Conservation (phyloP, 2,329 filamentous ascomycete genomes). For the Xylariales sp. region DNA sequence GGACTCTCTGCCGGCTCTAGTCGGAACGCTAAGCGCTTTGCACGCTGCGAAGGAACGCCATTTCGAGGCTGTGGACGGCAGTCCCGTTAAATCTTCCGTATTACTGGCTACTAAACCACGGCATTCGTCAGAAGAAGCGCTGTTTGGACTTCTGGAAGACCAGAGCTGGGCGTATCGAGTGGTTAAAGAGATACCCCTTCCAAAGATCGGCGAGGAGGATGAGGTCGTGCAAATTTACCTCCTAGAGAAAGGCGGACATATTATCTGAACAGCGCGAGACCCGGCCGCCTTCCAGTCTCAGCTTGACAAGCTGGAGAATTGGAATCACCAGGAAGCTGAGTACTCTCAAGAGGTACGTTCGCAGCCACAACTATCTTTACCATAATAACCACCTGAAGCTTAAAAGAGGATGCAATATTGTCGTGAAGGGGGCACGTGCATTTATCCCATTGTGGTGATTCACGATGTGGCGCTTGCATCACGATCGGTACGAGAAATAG, state of each 20-base stretch:
- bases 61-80: slow-evolving; percentile 11
- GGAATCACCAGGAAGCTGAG: not conserved
- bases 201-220: slow-evolving; percentile 57
- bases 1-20: slow-evolving; percentile 65
- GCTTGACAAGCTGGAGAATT: not conserved
- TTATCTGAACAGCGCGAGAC: not conserved
- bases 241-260: slow-evolving; percentile 53
- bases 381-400: not conserved
- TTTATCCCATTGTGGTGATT: not conserved
- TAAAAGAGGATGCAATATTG: not conserved
- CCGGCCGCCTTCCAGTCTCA: too few relatives aligned
- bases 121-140: slow-evolving; percentile 62
- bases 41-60: slow-evolving; percentile 52
- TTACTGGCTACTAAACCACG: slow-evolving; percentile 68
- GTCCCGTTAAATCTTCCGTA: slow-evolving; percentile 53
- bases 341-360: not conserved
- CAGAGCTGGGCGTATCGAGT: slow-evolving; percentile 60
- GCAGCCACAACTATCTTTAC: not conserved
- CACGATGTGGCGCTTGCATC: not conserved
- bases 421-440: not conserved
- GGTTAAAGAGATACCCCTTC: slow-evolving; percentile 57
- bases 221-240: slow-evolving; percentile 65
- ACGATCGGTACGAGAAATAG: not conserved
- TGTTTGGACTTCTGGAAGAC: slow-evolving; percentile 61
- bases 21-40: slow-evolving; percentile 64